Percentiles rank a stretch among this genome's conserved stretches.
These are phyloP conservation scores for Hevea brasiliensis DNA, from an alignment of 345 rosid genomes.

Conservation along the genomic window DNA sequence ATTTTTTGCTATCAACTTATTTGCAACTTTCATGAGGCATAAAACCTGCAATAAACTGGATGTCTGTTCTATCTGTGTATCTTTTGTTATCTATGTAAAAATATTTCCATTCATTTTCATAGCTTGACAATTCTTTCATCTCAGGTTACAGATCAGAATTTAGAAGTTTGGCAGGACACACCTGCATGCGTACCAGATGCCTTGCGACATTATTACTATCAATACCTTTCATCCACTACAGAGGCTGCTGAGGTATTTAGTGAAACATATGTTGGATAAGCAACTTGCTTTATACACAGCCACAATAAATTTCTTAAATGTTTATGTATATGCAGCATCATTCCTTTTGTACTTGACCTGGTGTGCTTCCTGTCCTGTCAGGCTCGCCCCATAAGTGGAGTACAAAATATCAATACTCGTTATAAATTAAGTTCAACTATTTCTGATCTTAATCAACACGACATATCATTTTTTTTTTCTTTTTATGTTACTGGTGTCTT, in stretches of 20 bases:
- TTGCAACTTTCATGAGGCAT: background rate
- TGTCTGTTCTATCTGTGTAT: background rate
- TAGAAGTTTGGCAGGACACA: constrained; percentile 82
- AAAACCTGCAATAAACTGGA: constrained; percentile 8
- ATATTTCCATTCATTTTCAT: background rate
- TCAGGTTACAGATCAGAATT: constrained; percentile 93
- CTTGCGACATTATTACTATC: constrained; percentile 89
- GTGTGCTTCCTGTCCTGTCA: background rate
- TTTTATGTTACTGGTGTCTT: background rate
- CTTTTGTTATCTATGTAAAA: background rate
- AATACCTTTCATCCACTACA: constrained; percentile 90
- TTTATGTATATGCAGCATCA: background rate
- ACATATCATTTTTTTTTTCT: background rate
- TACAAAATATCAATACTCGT: background rate
- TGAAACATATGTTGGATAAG: constrained; percentile 19
- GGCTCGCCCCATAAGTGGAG: background rate
- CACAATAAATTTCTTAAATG: background rate
- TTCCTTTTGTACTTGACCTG: background rate
- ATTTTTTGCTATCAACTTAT: no score
- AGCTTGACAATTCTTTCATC: constrained; percentile 24
- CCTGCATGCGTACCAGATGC: constrained; percentile 93
- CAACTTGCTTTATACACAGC: constrained; percentile 17
- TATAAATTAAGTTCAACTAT: background rate
- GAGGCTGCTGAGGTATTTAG: constrained; percentile 88
- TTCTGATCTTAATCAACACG: background rate